Base-by-base conservation (phyloP, 2,329 filamentous ascomycete genomes). In the Fusarium sp. region DNA sequence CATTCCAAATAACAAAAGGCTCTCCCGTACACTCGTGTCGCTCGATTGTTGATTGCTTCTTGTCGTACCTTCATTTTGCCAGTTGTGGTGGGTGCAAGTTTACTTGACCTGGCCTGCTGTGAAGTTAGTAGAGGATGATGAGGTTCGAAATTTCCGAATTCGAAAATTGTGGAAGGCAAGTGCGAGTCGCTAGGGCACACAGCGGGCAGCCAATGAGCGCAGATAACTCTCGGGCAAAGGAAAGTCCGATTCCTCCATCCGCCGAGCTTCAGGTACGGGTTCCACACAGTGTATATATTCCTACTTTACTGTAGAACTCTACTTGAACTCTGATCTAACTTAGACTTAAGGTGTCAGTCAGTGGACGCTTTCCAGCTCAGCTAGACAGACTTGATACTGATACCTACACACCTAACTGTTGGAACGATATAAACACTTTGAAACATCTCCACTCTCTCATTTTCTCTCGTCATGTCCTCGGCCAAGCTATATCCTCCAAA, bases 61-160 rank as follows among this genome's bases (percentile, higher is more conserved):
- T 51, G 48, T 66, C 83, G 69, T 84, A 85, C 84, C 84, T 85
- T 85, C 84, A 85, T 85, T 79, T 84, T 85, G 84, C 83, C 83
- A 82, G 84, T 80, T 81, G 82, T 82, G 80, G 78, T 83, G 83
- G 82, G 82, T 84, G 81, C 83, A 84, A 84, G 81, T 82, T 81
- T 78, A 74, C 78, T 79, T 83, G 79, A 81, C 82, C 84, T 83
- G 83, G 83, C 82, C 82, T 82, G 83, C 80, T 81, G 65, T 74
- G 80, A 82, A 82, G 82, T 82, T 79, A 78, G 80, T 78, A 60
- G 80, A 75, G 78, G 78, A 75, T 79, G 78, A 77, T 77, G 75
- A 75, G 67, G 70, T 73, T 76, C 61, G 53, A 79, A 82, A 82
- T 80, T 81, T 81, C 79, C 70, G 77, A 82, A 83, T 79, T 81